phyloP scores from a whole-genome alignment of 352 stramenopile species.

The Blastocystis hominis region DNA sequence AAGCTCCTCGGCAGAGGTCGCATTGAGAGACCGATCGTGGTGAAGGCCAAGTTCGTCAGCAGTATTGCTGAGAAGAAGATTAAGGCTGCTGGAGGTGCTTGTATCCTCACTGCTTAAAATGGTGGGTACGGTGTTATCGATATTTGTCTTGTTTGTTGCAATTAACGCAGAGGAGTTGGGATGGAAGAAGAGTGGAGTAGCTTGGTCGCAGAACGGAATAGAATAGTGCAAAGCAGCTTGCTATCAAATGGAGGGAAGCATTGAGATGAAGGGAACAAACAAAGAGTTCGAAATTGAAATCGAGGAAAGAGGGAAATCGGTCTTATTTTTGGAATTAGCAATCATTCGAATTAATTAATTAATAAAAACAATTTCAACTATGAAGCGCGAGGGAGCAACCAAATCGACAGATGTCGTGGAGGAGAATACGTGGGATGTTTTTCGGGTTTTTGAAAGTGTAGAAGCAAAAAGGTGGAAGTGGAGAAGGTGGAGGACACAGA shows the following conservation, averaged over 20 bases:
- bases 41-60: conserved; percentile 99
- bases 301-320: background rate
- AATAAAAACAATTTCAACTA: background rate
- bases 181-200: too few species aligned
- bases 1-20: conserved; percentile 99
- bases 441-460: background rate
- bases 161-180: background rate
- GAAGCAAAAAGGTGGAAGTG: conserved; percentile 21
- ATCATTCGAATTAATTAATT: background rate
- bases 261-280: too few species aligned
- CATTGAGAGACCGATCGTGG: conserved; percentile 91
- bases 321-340: background rate
- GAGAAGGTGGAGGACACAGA: background rate
- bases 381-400: background rate
- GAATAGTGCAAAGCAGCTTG: too few species aligned
- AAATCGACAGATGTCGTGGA: background rate
- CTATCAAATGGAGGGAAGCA: too few species aligned
- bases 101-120: conserved; percentile 40
- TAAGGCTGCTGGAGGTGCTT: conserved; percentile 92
- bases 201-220: too few species aligned
- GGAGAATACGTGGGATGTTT: background rate
- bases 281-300: background rate
- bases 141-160: background rate
- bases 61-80: conserved; percentile 99
- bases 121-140: background rate